Base-by-base conservation (phyloP, 495 filamentous ascomycete species). In the Tuber aestivum region DNA sequence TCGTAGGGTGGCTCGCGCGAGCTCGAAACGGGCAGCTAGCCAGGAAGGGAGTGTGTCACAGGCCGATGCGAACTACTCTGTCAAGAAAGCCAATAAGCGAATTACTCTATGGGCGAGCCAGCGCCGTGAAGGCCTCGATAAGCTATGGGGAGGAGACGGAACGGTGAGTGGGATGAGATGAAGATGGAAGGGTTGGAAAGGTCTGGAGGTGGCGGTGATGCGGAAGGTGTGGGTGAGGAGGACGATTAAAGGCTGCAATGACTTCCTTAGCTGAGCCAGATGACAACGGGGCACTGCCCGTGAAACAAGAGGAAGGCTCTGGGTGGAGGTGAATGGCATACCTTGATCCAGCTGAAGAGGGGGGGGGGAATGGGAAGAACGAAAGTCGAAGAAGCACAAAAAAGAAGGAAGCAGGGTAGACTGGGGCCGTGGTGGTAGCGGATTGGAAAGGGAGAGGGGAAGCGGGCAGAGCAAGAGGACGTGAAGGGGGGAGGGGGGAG, bases 71-170 rank as follows among this genome's bases (percentile, higher is more conserved):
- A 65, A 71, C 76, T 79, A 37, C 72, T 79, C 48, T 61, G 44
- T 71, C 40, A 72, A 76, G 78, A 70, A 42, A 65, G 78, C 79
- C 72, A 74, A 79, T 75, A 75, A 79, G 65, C 61, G 61, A 79
- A 78, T 71, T 79, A 72, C 56, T 44, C 42, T 74, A 70, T 45
- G 70, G 76, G 76, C 78, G 78, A 75, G 73, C 78, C 78, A 79
- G 78, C 76, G 78, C 78, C 77, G 78, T 70, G 40, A 72, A 44
- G 61, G 56, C 27, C 56, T 35, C 56, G 56, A 35, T 65, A 35
- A 35, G 56, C 56, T 14, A 12, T 65, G n/a, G 16, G 56, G 56
- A 35, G 27, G 16, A 65, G 16, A 35, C 14, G 20, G 32, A 65
- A 65, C 3, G 16, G 56, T 14, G 5, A 65, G 56, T 35, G 74